Conservation (phyloP, 164 flowering plant species). For the Kingdonia uniflora region DNA sequence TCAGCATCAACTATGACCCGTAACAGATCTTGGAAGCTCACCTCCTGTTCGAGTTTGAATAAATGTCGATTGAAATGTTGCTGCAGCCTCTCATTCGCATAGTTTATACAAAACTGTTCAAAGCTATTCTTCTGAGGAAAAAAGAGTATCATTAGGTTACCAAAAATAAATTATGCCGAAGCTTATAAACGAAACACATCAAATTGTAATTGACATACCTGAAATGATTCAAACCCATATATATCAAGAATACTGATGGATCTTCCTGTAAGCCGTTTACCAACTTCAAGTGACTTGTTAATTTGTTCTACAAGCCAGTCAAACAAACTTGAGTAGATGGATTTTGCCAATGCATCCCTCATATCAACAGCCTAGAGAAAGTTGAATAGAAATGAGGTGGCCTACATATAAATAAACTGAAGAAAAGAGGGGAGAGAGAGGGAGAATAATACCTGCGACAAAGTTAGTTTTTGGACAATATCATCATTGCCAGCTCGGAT, state of each 20-base stretch:
- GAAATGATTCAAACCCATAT: slow-evolving; percentile 86
- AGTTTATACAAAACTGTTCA: slow-evolving; percentile 92
- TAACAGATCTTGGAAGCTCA: slow-evolving; percentile 22
- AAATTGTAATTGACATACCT: slow-evolving; percentile 30
- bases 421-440: neutral
- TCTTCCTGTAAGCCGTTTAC: slow-evolving; percentile 45
- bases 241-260: slow-evolving; percentile 87
- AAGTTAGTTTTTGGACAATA: slow-evolving; percentile 52
- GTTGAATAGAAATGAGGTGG: slow-evolving; percentile 3
- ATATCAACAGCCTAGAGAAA: slow-evolving; percentile 55
- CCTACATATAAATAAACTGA: neutral
- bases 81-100: slow-evolving; percentile 95
- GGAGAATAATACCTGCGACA: slow-evolving; percentile 51
- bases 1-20: slow-evolving; percentile 3
- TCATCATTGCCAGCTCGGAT: slow-evolving; percentile 59
- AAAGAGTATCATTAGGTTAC: slow-evolving; percentile 7
- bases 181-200: slow-evolving; percentile 1
- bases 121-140: slow-evolving; percentile 79
- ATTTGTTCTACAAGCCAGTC: slow-evolving; percentile 85
- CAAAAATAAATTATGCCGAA: neutral
- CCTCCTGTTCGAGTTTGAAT: slow-evolving; percentile 93
- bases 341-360: slow-evolving; percentile 87
- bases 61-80: slow-evolving; percentile 85
- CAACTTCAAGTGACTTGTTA: slow-evolving; percentile 62
- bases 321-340: slow-evolving; percentile 74